Evolutionary conservation across 2,329 filamentous ascomycete genomes (phyloP).

Genomic region (Ascochyta viciae-villosae): DNA sequence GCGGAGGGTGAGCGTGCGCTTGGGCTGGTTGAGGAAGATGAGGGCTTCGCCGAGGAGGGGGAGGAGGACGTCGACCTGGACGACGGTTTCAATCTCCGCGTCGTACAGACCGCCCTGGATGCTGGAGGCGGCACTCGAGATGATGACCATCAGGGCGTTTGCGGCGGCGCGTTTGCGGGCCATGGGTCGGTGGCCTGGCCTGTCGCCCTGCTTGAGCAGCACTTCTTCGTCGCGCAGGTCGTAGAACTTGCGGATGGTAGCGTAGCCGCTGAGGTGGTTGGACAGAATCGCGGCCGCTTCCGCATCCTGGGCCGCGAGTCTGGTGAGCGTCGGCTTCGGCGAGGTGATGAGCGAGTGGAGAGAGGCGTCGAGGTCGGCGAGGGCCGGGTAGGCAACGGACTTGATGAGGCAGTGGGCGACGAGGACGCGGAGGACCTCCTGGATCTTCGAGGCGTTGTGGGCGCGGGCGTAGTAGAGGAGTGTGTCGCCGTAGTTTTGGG

Average conservation of each 20-base stretch:
- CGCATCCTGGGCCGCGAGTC: conserved; percentile 75
- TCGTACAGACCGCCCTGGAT: conserved; percentile 92
- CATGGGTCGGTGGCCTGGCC: conserved; percentile 59
- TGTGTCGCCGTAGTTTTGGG: conserved; percentile 82
- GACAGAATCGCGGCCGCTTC: conserved; percentile 85
- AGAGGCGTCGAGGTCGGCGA: conserved; percentile 74
- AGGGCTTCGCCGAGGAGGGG: conserved; percentile 84
- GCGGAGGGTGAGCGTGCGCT: conserved; percentile 67
- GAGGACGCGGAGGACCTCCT: conserved; percentile 83
- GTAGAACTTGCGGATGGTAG: conserved; percentile 88
- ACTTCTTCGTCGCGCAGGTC: conserved; percentile 79
- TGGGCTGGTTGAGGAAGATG: conserved; percentile 73
- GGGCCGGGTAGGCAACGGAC: conserved; percentile 78
- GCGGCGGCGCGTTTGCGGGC: conserved; percentile 74
- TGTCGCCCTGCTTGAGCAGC: conserved; percentile 43
- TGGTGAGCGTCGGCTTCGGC: conserved; percentile 73
- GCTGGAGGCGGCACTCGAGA: conserved; percentile 85
- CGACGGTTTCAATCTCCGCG: conserved; percentile 77
- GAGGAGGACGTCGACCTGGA: conserved; percentile 86
- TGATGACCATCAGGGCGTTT: conserved; percentile 78
- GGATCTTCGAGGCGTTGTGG: conserved; percentile 78
- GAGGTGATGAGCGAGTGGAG: conserved; percentile 74
- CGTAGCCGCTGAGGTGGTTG: conserved; percentile 88
- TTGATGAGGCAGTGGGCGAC: conserved; percentile 88
- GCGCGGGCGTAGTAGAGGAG: conserved; percentile 91